Percentiles rank a stretch among this genome's conserved stretches.
phyloP scores from a whole-genome alignment of 2,329 filamentous ascomycete species.

The Pseudogymnoascus sp. region DNA sequence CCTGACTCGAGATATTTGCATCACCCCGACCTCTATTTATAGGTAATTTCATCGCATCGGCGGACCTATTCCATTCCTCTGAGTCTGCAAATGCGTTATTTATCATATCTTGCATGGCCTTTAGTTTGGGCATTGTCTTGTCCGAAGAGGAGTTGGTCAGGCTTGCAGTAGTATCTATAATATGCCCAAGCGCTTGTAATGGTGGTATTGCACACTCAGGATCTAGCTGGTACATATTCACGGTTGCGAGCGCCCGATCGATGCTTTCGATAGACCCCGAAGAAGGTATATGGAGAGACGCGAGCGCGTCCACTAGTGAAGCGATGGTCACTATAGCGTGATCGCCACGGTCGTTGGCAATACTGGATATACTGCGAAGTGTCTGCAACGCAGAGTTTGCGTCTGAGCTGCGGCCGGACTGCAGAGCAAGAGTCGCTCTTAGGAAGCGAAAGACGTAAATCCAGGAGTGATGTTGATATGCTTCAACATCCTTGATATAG shows the following conservation, averaged over 20 bases:
- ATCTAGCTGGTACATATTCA: slow-evolving; percentile 61
- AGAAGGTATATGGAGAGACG: slow-evolving; percentile 55
- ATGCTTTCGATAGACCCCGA: slow-evolving; percentile 61
- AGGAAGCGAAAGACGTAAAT: slow-evolving; percentile 69
- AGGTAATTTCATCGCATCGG: slow-evolving; percentile 44
- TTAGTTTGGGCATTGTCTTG: slow-evolving; percentile 50
- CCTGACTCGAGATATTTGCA: slow-evolving; percentile 44
- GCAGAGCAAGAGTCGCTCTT: slow-evolving; percentile 60
- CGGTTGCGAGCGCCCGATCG: slow-evolving; percentile 65
- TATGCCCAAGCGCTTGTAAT: slow-evolving; percentile 54
- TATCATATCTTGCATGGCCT: slow-evolving; percentile 51
- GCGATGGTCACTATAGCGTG: slow-evolving; percentile 56
- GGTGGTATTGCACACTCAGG: slow-evolving; percentile 55
- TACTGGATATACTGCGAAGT: slow-evolving; percentile 50
- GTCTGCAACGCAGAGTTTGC: slow-evolving; percentile 57
- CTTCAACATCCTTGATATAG: slow-evolving; percentile 59
- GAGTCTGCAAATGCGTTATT: slow-evolving; percentile 41
- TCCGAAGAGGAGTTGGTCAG: slow-evolving; percentile 54
- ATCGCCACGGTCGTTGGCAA: slow-evolving; percentile 54
- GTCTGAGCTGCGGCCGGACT: slow-evolving; percentile 52
- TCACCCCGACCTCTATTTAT: slow-evolving; percentile 43
- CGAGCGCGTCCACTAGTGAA: slow-evolving; percentile 59
- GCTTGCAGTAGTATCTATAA: slow-evolving; percentile 63
- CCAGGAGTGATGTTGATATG: slow-evolving; percentile 63
- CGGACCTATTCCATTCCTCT: slow-evolving; percentile 26